phyloP scores from a whole-genome alignment of 768 basidiomycete genomes.

The Ephemerocybe angulata region DNA sequence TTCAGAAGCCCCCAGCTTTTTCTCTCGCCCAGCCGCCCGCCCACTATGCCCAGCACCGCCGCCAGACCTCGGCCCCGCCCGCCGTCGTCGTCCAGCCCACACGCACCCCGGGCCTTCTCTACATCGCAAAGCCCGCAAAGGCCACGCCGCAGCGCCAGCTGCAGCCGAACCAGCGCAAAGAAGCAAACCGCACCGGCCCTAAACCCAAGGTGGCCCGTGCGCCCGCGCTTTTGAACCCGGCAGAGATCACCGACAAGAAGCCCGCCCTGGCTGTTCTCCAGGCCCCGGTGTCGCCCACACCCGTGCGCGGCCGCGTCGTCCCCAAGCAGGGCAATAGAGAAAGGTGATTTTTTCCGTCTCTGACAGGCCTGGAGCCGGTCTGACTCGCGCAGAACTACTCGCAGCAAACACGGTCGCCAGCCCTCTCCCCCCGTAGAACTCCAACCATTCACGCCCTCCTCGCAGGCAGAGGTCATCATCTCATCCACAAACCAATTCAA shows the following conservation, averaged over 20 bases:
- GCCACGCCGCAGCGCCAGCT: conserved; percentile 23
- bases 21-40: conserved; percentile 23
- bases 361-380: background rate
- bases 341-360: conserved; percentile 14
- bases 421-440: conserved; percentile 52
- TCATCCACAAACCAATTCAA: conserved; percentile 46
- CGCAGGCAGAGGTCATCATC: conserved; percentile 62
- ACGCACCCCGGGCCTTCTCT: conserved; percentile 67
- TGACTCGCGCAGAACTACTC: conserved; percentile 11
- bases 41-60: conserved; percentile 42
- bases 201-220: conserved; percentile 32
- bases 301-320: conserved; percentile 25
- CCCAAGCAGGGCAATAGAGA: conserved; percentile 29
- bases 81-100: conserved; percentile 69
- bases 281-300: conserved; percentile 28
- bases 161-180: conserved; percentile 21
- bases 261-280: conserved; percentile 17
- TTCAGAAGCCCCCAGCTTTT: conserved; percentile 41
- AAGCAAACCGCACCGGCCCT: conserved; percentile 22
- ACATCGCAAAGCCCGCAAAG: conserved; percentile 57
- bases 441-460: conserved; percentile 32
- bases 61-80: conserved; percentile 68
- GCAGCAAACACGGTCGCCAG: conserved; percentile 52
- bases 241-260: conserved; percentile 23
- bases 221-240: conserved; percentile 20